These are phyloP conservation scores for Neurospora sp. DNA, from an alignment of 495 filamentous ascomycete species.

Conservation along the genomic window DNA sequence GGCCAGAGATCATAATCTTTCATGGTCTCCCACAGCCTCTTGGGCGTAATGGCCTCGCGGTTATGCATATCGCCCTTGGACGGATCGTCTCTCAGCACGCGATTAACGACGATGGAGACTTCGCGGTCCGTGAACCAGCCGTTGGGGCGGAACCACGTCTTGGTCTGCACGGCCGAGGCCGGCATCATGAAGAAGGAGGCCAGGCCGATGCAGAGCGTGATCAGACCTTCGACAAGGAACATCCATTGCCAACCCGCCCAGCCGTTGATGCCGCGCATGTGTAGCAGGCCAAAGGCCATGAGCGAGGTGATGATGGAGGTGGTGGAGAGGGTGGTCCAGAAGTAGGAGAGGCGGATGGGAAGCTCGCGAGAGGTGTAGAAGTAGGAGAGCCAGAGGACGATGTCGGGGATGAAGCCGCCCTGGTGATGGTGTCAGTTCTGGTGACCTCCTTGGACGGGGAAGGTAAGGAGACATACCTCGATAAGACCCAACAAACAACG, in stretches of 20 bases:
- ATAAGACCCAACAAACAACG: conserved; percentile 58
- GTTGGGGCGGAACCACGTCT: conserved; percentile 35
- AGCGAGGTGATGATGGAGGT: conserved; percentile 43
- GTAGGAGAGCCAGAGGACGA: conserved; percentile 57
- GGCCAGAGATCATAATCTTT: conserved; percentile 69
- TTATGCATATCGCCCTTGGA: conserved; percentile 49
- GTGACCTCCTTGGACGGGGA: neutral
- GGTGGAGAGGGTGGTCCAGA: conserved; percentile 44
- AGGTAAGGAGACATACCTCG: conserved; percentile 24
- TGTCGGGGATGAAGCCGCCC: conserved; percentile 52
- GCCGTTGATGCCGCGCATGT: conserved; percentile 40
- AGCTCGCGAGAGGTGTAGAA: conserved; percentile 61
- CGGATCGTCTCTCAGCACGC: conserved; percentile 41
- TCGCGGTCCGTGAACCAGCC: conserved; percentile 46
- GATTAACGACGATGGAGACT: conserved; percentile 41
- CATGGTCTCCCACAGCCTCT: conserved; percentile 46
- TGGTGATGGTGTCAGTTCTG: conserved; percentile 2
- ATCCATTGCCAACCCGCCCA: conserved; percentile 55
- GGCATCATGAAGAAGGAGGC: conserved; percentile 47
- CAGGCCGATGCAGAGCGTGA: conserved; percentile 41
- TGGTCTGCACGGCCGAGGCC: conserved; percentile 43
- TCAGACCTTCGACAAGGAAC: conserved; percentile 42
- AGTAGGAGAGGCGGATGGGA: conserved; percentile 47
- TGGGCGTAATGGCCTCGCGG: conserved; percentile 51
- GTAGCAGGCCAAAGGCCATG: conserved; percentile 41